Conservation (phyloP, 1,284 basidiomycete genomes). For the Ustilago crameri region DNA sequence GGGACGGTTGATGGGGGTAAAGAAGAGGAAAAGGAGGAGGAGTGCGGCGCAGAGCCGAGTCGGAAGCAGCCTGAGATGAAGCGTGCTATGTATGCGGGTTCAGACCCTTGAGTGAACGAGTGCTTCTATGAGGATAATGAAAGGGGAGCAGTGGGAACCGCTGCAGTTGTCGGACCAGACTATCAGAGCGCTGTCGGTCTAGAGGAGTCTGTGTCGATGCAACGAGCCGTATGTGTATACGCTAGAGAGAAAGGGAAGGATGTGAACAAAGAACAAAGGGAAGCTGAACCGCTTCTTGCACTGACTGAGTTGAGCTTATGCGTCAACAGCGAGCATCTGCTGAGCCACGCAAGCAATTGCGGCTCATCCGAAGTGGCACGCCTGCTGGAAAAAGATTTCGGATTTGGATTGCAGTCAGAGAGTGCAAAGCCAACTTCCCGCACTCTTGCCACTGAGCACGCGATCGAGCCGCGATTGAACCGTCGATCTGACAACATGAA, state of each 20-base stretch:
- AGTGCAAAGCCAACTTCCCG: not conserved
- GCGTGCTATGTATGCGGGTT: not conserved
- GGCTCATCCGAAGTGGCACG: no score
- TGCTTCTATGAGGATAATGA: not conserved
- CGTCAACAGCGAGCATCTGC: no score
- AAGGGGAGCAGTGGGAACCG: slow-evolving; percentile 8
- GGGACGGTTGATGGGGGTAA: slow-evolving; percentile 23
- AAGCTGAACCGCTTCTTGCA: no score
- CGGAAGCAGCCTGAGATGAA: slow-evolving; percentile 5
- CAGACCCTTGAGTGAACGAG: not conserved
- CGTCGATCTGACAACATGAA: not conserved
- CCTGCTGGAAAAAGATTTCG: no score
- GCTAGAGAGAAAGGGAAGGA: no score
- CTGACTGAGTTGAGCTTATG: no score
- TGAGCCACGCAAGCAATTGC: not conserved
- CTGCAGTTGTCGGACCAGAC: slow-evolving; percentile 6
- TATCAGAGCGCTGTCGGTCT: not conserved
- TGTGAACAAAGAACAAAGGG: no score
- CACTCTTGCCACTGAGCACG: not conserved
- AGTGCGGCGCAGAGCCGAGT: slow-evolving; percentile 8
- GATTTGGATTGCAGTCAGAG: no score
- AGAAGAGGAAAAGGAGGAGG: slow-evolving; percentile 18
- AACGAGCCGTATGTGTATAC: no score
- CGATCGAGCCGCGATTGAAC: no score
- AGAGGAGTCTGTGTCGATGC: no score